Base-by-base conservation (phyloP, 192 early-diverging fungal genomes). In the Martensiomyces pterosporus region DNA sequence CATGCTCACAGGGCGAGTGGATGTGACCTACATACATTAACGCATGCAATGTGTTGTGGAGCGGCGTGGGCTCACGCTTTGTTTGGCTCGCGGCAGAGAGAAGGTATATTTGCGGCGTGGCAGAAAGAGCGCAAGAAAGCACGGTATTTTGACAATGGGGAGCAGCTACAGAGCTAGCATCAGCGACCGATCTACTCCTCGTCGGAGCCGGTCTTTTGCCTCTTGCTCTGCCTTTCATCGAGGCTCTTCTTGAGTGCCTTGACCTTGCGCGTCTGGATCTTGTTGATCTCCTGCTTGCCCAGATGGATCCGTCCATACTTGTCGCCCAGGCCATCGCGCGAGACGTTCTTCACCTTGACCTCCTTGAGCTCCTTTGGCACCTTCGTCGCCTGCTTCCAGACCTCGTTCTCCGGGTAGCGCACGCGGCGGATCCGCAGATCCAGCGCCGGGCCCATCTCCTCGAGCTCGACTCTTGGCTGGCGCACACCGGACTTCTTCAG, bases 211-310 rank as follows among this genome's bases (percentile, higher is more conserved):
- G 51, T 59, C 39, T 55, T 55, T 48, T 60, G 61, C 21, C 18
- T 55, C 43, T 71, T 70, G 50, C 21, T 32, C 5, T 47, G 53
- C 37, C 39, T 55, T 19, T 32, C 49, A 29, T 72, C 68, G 24
- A 72, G 57, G 17, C 49, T 52, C 44, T 74, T 67, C 79, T 94
- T 94, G 59, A 99, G 76, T 32, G 90, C 96, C 81, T 97, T 97
- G 87, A 99, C 92, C 80, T 99, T 99, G 58, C 96, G 80, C 1
- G 94, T 96, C 69, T 99, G 94, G 72, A 99, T 78, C 80, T 91
- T 90, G 46, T 76, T 57, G 38, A 99, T 80, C 39, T 96, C 85
- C 67, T 99, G 96, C 60, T 83, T 82, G 49, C 89, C 83, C 82
- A 97, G 70, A 73, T 96, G 93, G 39, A 99, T 80, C 46, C 91